Conservation (phyloP, 1,284 basidiomycete genomes). For the Papiliotrema laurentii region DNA sequence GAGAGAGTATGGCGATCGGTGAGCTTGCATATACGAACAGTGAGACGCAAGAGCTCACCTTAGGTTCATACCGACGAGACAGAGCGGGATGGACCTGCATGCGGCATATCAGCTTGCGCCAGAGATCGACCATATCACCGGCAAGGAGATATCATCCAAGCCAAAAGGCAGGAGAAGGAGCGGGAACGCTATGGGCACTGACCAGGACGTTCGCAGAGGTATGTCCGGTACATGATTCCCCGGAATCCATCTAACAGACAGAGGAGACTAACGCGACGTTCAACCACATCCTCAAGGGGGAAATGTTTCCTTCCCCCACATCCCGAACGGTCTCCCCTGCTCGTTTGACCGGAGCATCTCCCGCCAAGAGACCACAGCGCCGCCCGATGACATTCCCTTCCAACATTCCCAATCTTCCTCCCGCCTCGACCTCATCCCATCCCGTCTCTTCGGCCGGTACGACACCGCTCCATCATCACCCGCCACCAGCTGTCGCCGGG, state of each 20-base stretch:
- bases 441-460: constrained; percentile 36
- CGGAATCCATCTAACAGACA: constrained; percentile 17
- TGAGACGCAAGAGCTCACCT: neutral
- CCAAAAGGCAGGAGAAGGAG: constrained; percentile 39
- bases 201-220: constrained; percentile 49
- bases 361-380: constrained; percentile 17
- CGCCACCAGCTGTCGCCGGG: constrained; percentile 31
- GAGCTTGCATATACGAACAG: constrained; percentile 10
- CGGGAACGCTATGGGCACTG: constrained; percentile 32
- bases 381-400: constrained; percentile 35
- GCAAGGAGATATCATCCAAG: constrained; percentile 18
- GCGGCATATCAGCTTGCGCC: constrained; percentile 52
- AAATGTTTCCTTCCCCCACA: constrained; percentile 47
- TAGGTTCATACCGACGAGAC: constrained; percentile 55
- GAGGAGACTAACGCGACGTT: constrained; percentile 55
- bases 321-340: constrained; percentile 3
- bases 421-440: too few relatives aligned
- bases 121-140: constrained; percentile 31
- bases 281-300: constrained; percentile 52
- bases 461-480: constrained; percentile 42
- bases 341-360: constrained; percentile 19
- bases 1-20: constrained; percentile 48
- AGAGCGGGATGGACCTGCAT: constrained; percentile 50
- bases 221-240: constrained; percentile 8
- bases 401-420: constrained; percentile 26